Evolutionary conservation across 1,139 yeast species (phyloP).

Genomic region (Torulaspora globosa): DNA sequence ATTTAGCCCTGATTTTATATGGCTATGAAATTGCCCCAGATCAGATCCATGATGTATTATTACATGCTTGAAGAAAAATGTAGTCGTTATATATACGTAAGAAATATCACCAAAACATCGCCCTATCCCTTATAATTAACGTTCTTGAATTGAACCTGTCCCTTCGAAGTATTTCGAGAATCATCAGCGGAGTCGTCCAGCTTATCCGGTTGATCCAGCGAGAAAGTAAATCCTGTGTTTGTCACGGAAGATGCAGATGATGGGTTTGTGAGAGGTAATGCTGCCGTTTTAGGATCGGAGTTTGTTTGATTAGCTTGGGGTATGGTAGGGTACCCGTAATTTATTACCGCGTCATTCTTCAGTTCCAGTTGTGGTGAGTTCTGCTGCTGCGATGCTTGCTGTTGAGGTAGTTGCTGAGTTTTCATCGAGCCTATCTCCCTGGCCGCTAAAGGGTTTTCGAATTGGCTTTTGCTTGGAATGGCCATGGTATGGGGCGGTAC

Average conservation of each 20-base stretch:
- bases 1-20: too few relatives aligned
- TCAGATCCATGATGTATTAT: background rate
- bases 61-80: background rate
- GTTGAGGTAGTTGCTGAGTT: conserved; percentile 3
- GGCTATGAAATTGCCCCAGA: too few relatives aligned
- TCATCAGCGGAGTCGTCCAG: conserved; percentile 14
- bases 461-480: conserved; percentile 3
- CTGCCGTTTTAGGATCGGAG: conserved; percentile 4
- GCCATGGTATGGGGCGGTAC: conserved; percentile 4
- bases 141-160: conserved; percentile 26
- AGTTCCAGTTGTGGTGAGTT: conserved; percentile 7
- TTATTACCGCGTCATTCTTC: conserved; percentile 13
- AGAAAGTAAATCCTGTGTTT: conserved; percentile 21
- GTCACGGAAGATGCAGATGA: conserved; percentile 12
- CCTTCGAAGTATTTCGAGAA: conserved; percentile 11
- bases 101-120: background rate
- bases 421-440: conserved; percentile 11
- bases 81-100: conserved; percentile 3
- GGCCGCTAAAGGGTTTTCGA: conserved; percentile 11
- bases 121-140: conserved; percentile 21
- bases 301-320: conserved; percentile 4
- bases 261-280: conserved; percentile 13
- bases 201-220: conserved; percentile 18
- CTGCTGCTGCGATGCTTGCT: background rate
- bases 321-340: conserved; percentile 15